A percentile compares a stretch with the other conserved stretches of the same genome.
Evolutionary conservation across 2,329 filamentous ascomycete species (phyloP).

Genomic region (Pyrenochaeta sp.): DNA sequence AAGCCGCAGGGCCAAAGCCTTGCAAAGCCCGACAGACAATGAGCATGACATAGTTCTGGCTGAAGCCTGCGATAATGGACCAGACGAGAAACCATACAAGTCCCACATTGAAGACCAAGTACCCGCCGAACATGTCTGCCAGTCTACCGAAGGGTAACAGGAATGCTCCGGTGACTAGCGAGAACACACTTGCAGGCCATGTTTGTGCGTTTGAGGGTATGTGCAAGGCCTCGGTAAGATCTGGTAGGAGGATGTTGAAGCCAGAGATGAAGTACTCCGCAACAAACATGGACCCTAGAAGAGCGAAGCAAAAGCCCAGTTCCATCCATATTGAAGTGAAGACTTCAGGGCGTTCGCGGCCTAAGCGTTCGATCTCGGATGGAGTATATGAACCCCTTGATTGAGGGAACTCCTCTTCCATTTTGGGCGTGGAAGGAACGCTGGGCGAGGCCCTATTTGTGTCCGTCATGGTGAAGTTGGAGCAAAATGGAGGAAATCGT

Average conservation of each 20-base stretch:
- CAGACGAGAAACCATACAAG: conserved; percentile 71
- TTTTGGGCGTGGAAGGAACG: neutral
- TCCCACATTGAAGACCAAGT: conserved; percentile 71
- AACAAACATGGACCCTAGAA: conserved; percentile 70
- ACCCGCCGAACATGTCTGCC: conserved; percentile 69
- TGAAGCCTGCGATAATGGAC: conserved; percentile 75
- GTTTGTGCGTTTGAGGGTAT: conserved; percentile 72
- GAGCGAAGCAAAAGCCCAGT: conserved; percentile 68
- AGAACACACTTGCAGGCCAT: conserved; percentile 51
- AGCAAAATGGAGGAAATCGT: neutral
- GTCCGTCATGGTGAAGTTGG: neutral
- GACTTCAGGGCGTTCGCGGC: conserved; percentile 66
- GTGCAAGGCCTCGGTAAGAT: conserved; percentile 66
- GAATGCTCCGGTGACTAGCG: conserved; percentile 48
- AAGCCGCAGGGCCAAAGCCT: conserved; percentile 76
- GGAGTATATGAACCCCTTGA: conserved; percentile 29
- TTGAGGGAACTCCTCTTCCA: conserved; percentile 24
- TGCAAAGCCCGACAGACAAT: conserved; percentile 78
- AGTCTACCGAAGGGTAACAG: conserved; percentile 62
- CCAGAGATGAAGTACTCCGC: conserved; percentile 80
- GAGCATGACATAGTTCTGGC: conserved; percentile 72
- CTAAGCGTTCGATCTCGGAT: conserved; percentile 64
- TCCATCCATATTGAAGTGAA: conserved; percentile 66
- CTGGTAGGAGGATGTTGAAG: conserved; percentile 74
- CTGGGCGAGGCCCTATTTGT: neutral